Conservation (phyloP, 1,139 yeast genomes). For the Blastobotrys capitulatus region DNA sequence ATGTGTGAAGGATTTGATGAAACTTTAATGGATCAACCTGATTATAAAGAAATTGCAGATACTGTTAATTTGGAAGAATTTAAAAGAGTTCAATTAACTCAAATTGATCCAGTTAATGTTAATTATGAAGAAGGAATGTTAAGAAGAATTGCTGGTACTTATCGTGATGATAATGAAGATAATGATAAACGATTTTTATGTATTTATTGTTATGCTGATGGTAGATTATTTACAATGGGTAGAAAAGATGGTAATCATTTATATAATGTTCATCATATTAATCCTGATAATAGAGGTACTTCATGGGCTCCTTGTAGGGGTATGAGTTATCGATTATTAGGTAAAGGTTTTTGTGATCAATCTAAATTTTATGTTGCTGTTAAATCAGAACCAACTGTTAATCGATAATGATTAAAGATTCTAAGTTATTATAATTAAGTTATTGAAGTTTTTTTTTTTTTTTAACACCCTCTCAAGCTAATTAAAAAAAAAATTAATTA, state of each 20-base stretch:
- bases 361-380: conserved; percentile 12
- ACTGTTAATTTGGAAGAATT: conserved; percentile 9
- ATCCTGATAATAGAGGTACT: conserved; percentile 10
- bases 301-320: conserved; percentile 13
- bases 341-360: conserved; percentile 13
- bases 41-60: conserved; percentile 8
- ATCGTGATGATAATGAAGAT: conserved; percentile 13
- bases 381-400: conserved; percentile 6
- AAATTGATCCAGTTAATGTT: neutral
- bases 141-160: conserved; percentile 11
- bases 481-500: neutral
- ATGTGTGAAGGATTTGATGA: conserved; percentile 13
- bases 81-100: conserved; percentile 7
- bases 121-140: conserved; percentile 11
- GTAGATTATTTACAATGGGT: conserved; percentile 12
- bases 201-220: conserved; percentile 10
- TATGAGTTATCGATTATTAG: conserved; percentile 11
- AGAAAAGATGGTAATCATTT: conserved; percentile 12
- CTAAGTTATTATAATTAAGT: neutral
- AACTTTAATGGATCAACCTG: conserved; percentile 4
- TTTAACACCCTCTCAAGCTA: neutral
- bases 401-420: neutral
- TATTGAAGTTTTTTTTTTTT: neutral
- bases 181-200: conserved; percentile 13
- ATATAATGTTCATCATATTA: conserved; percentile 9